These are phyloP conservation scores for Oryza australiensis DNA, from an alignment of 176 grass and related monocot genomes.

Conservation along the genomic window DNA sequence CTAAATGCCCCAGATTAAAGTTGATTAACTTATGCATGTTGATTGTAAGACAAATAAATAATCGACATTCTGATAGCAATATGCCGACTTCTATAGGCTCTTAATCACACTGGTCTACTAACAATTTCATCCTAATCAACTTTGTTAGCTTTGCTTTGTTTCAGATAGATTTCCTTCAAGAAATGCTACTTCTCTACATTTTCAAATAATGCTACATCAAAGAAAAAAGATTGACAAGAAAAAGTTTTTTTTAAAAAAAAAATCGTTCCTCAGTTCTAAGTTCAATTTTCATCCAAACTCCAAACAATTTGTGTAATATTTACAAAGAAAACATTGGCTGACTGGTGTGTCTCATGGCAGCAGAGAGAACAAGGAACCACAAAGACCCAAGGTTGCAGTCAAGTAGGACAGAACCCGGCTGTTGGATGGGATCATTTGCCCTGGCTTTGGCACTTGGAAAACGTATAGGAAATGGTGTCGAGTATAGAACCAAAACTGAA, in stretches of 20 bases:
- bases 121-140: not conserved
- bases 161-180: not conserved
- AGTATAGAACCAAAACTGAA: not conserved
- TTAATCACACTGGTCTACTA: not conserved
- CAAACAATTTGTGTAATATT: not conserved
- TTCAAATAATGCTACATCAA: not conserved
- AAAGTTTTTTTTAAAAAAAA: not conserved
- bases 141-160: conserved; percentile 24
- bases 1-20: not conserved
- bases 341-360: not conserved
- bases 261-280: not conserved
- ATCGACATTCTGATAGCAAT: conserved; percentile 4
- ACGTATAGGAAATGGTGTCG: not conserved
- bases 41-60: not conserved
- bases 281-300: not conserved
- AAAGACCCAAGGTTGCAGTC: not conserved
- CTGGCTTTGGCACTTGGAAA: not conserved
- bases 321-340: not conserved
- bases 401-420: not conserved
- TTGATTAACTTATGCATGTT: not conserved
- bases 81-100: not conserved
- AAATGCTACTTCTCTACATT: conserved; percentile 3
- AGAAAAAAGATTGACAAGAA: not conserved
- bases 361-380: not conserved
- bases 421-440: not conserved